Evolutionary conservation across 768 basidiomycete species (phyloP).

Genomic region (Hemileccinum rubropunctum): DNA sequence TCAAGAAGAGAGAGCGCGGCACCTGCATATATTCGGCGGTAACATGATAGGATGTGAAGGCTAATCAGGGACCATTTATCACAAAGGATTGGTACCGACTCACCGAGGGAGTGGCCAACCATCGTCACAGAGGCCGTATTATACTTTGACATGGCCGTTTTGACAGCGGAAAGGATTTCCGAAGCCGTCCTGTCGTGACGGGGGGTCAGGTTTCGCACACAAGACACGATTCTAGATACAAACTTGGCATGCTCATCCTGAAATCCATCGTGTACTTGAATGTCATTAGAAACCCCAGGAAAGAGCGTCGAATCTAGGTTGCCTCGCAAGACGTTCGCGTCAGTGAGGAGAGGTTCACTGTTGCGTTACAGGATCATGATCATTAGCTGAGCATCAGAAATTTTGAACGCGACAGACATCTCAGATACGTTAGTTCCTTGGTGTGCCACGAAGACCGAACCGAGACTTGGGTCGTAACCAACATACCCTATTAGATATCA

Average conservation of each 20-base stretch:
- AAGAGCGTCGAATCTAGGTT: constrained; percentile 42
- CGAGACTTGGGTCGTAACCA: constrained; percentile 40
- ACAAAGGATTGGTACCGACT: constrained; percentile 2
- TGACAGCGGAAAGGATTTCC: constrained; percentile 39
- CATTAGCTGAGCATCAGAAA: not conserved
- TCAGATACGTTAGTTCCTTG: constrained; percentile 28
- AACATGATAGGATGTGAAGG: no score
- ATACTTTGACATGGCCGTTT: constrained; percentile 36
- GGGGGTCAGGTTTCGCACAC: not conserved
- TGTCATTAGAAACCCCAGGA: constrained; percentile 39
- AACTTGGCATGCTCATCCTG: constrained; percentile 41
- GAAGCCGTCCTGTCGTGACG: constrained; percentile 39
- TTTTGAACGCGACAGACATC: constrained; percentile 36
- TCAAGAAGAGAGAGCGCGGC: constrained; percentile 37
- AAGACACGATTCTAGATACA: constrained; percentile 3
- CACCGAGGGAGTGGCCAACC: constrained; percentile 44
- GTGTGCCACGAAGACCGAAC: constrained; percentile 34
- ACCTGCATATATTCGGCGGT: constrained; percentile 13
- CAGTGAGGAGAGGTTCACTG: constrained; percentile 35
- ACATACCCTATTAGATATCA: constrained; percentile 20
- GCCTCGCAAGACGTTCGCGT: constrained; percentile 32
- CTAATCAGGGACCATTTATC: not conserved
- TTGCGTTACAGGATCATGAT: constrained; percentile 31
- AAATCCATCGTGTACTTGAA: constrained; percentile 49
- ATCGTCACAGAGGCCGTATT: constrained; percentile 36